Percentiles rank a stretch among this genome's conserved stretches.
Evolutionary conservation across 805 yeast species (phyloP).

Genomic region (Hanseniaspora meyeri): DNA sequence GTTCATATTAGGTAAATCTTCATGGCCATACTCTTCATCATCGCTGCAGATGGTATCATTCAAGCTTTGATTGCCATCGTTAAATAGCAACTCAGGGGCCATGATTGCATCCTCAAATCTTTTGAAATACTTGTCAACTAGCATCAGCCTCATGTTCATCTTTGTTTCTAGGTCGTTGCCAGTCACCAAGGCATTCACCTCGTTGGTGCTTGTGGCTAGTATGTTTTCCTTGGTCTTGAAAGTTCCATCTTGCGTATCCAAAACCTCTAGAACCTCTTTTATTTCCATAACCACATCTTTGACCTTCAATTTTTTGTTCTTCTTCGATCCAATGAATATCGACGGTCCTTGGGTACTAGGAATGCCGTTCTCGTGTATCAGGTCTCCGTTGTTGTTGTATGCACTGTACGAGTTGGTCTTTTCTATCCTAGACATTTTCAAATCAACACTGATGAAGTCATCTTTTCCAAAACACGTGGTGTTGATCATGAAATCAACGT

Average conservation of each 20-base stretch:
- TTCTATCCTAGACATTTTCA: slow-evolving; percentile 33
- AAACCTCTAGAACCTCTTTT: slow-evolving; percentile 41
- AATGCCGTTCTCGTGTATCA: background rate
- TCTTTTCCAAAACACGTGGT: slow-evolving; percentile 47
- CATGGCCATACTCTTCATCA: slow-evolving; percentile 14
- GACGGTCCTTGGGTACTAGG: slow-evolving; percentile 1
- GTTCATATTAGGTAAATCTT: slow-evolving; percentile 15
- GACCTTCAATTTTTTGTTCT: slow-evolving; percentile 27
- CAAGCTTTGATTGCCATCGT: slow-evolving; percentile 14
- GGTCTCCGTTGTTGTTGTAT: slow-evolving; percentile 11
- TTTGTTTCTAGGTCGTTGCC: slow-evolving; percentile 23
- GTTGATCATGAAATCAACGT: slow-evolving; percentile 37
- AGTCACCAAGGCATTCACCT: slow-evolving; percentile 23
- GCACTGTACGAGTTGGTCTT: slow-evolving; percentile 15
- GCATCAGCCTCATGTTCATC: slow-evolving; percentile 21
- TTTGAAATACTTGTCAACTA: slow-evolving; percentile 23
- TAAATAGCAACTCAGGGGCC: slow-evolving; percentile 22
- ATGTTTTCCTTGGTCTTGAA: slow-evolving; percentile 37
- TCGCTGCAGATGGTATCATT: background rate
- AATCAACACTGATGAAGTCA: slow-evolving; percentile 34
- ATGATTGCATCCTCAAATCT: slow-evolving; percentile 26
- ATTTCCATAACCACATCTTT: slow-evolving; percentile 38
- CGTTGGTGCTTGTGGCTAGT: slow-evolving; percentile 28
- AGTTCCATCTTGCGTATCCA: slow-evolving; percentile 26
- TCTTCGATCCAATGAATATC: slow-evolving; percentile 16